phyloP scores from a whole-genome alignment of 2,329 filamentous ascomycete genomes.

The Trichoderma polysporum region DNA sequence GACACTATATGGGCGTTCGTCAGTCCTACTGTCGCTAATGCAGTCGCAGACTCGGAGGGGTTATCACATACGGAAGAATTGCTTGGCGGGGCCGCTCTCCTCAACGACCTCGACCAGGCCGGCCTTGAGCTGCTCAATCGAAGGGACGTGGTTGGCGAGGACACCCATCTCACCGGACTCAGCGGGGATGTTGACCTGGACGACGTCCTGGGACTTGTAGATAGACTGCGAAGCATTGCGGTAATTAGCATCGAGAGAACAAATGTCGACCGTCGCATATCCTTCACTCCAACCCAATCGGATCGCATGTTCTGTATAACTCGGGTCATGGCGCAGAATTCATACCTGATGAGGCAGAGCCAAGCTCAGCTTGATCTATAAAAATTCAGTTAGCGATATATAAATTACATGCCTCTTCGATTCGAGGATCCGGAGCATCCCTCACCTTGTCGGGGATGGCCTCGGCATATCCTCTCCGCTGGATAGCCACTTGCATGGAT shows the following conservation, averaged over 20 bases:
- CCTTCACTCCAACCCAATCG: slow-evolving; percentile 31
- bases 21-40: slow-evolving; percentile 1
- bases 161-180: slow-evolving; percentile 99
- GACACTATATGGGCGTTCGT: slow-evolving; percentile 61
- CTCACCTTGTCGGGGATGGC: slow-evolving; percentile 78
- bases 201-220: slow-evolving; percentile 67
- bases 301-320: slow-evolving; percentile 27
- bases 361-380: slow-evolving; percentile 92
- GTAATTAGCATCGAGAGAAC: slow-evolving; percentile 46
- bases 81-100: slow-evolving; percentile 85
- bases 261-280: slow-evolving; percentile 30
- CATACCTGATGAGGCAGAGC: slow-evolving; percentile 97
- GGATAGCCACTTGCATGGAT: slow-evolving; percentile 70
- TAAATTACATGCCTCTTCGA: background rate
- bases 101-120: slow-evolving; percentile 94
- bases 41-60: slow-evolving; percentile 10
- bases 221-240: slow-evolving; percentile 58
- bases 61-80: slow-evolving; percentile 89
- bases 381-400: slow-evolving; percentile 21
- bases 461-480: slow-evolving; percentile 90
- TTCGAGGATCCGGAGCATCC: slow-evolving; percentile 24
- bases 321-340: slow-evolving; percentile 27
- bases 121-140: slow-evolving; percentile 98
- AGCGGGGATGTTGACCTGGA: slow-evolving; percentile 98
- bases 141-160: slow-evolving; percentile 96